Base-by-base conservation (phyloP, 225 moss, liverwort and hornwort species). In the Takakia lepidozioides region DNA sequence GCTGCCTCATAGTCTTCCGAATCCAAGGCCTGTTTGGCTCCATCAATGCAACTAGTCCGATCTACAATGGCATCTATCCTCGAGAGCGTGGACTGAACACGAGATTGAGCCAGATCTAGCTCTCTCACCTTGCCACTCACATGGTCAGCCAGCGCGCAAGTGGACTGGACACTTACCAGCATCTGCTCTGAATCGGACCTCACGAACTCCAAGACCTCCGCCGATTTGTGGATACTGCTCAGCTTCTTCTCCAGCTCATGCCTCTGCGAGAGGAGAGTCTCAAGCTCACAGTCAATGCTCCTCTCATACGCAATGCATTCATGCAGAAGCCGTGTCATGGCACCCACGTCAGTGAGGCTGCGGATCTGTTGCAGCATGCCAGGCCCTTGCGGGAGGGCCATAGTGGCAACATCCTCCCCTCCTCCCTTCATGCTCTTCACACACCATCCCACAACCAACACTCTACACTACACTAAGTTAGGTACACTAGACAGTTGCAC, bases 21-120 rank as follows among this genome's bases (percentile, higher is more conserved):
- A 36, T 91, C 95, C 15, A 98, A 62, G 14, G 95, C 80, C 68
- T 87, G 90, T 52, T 85, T 85, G 9, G 75, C 84, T 45, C 87
- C 95, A 34, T 98, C 87, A n/a, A 98, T 98, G 63, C 95, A 98
- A 46, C 80, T 98, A 10, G 86, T 87, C 17, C 95, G 87, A 64
- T 98, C 90, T 10, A 91, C 95, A 40, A 98, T 98, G 20, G 82
- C 90, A 45, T 90, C 95, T 20, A 98, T 98, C 58, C 80, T 66
- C 29, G 58, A 45, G 10, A 98, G 69, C 5, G 95, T 95, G 11
- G 87, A 70, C 48, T 81, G 82, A 50, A 98, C 95, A 3, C 95
- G 82, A 17, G 90, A 98, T 63, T 98, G 90, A 22, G 95, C 90
- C 56, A 90, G 73, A 66, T 98, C 95, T 35, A 98, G 77, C 73